Evolutionary conservation across 345 rosid species (phyloP).

Genomic region (Microthlaspi erraticum): DNA sequence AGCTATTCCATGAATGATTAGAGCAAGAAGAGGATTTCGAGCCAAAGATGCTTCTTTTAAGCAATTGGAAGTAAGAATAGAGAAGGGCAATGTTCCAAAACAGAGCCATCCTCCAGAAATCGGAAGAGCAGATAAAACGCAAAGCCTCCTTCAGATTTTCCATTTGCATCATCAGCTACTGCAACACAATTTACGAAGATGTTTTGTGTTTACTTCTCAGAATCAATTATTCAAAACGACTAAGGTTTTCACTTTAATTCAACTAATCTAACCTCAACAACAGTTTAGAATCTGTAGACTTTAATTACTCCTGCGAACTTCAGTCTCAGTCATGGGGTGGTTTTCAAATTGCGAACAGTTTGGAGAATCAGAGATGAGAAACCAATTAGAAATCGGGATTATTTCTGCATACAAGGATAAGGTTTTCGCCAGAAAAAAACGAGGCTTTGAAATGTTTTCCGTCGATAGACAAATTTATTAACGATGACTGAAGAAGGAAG

Average conservation of each 20-base stretch:
- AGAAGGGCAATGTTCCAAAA: conserved; percentile 65
- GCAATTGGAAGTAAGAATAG: conserved; percentile 60
- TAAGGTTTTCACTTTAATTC: background rate
- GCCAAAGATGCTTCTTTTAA: conserved; percentile 45
- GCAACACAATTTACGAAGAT: background rate
- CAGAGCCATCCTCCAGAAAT: conserved; percentile 83
- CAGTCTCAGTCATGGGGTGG: background rate
- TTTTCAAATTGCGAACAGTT: background rate
- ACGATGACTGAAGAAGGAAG: background rate
- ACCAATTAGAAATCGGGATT: too few relatives aligned
- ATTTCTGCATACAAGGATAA: background rate
- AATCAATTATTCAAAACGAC: background rate
- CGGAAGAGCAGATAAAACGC: conserved; percentile 49
- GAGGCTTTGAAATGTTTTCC: background rate
- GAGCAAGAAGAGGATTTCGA: conserved; percentile 46
- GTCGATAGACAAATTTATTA: background rate
- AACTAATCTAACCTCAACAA: background rate
- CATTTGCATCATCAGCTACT: conserved; percentile 33
- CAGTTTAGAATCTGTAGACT: background rate
- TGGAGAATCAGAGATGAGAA: background rate
- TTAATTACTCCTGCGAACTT: background rate
- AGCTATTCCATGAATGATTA: conserved; percentile 32
- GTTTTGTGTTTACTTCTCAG: background rate
- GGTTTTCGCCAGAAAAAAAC: background rate
- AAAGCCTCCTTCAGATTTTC: conserved; percentile 50